Evolutionary conservation across 225 moss, liverwort and hornwort genomes (phyloP), one percentile per base, ranked within the genome.

Genomic region (Pleurozium schreberi): DNA sequence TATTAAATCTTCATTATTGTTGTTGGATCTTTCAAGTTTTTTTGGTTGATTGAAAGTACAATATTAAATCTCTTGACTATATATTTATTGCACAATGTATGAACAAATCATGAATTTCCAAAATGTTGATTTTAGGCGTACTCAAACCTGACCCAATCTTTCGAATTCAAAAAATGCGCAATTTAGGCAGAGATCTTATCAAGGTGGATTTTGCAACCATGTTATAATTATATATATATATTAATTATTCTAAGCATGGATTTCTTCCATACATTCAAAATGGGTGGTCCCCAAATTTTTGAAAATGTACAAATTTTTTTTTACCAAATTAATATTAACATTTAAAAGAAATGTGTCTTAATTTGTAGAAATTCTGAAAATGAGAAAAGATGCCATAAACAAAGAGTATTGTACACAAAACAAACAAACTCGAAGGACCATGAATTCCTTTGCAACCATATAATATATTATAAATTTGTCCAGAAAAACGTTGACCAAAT

Each of bases 301-400:
- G 8, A 45, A 0, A 34, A 47, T 34, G 8, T 50, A 20, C 3
- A 50, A 30, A 9, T 2, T 10, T 6, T 4, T 7, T 18, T 0
- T 2, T n/a, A 5, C 14, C 0, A 14, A 9, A 9, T 5, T 27
- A 14, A 70, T 26, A 71, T 27, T 3, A 43, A 71, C 9, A 27
- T 43, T 43, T 0, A 2, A 42, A 71, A 16, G 3, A 43, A 71
- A 7, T 26, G 27, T 43, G 0, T 43, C 27, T 9, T 9, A 71
- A 71, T 71, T 43, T 27, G 5, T 26, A 2, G 2, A 71, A 71
- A 43, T 27, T 34, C 33, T 0, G 1, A 21, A 20, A 12, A 3
- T 50, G 8, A 8, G 12, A 1, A 21, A 2, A 34, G 8, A 50
- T 34, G 8, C 50, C 8, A 34, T 34, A 13, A 21, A 34, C 0